These are phyloP conservation scores for Penicillium sclerotigenum DNA, from an alignment of 2,329 filamentous ascomycete genomes.

Conservation along the genomic window DNA sequence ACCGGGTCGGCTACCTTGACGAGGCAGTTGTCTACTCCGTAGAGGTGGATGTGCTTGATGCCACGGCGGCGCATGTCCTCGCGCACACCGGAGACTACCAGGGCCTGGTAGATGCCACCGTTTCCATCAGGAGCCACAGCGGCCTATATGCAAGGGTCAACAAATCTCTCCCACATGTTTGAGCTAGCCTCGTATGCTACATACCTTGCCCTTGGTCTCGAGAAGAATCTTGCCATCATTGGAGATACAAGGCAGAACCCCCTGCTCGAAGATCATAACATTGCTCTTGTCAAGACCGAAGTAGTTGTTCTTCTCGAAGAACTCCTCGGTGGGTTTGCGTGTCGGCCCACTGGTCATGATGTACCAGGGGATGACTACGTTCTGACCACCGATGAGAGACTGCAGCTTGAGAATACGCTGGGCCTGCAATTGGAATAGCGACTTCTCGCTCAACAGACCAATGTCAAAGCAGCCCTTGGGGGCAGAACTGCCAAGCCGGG, in stretches of 20 bases:
- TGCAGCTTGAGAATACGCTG: conserved; percentile 89
- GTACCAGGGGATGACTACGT: conserved; percentile 85
- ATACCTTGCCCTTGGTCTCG: conserved; percentile 77
- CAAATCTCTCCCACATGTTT: neutral
- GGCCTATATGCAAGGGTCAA: conserved; percentile 49
- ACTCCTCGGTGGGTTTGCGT: conserved; percentile 83
- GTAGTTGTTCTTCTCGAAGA: conserved; percentile 85
- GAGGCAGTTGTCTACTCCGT: conserved; percentile 99
- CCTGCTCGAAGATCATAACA: conserved; percentile 92
- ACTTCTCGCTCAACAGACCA: conserved; percentile 86
- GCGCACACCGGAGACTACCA: conserved; percentile 75
- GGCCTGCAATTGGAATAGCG: conserved; percentile 94
- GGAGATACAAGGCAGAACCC: conserved; percentile 91
- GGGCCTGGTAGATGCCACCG: conserved; percentile 90
- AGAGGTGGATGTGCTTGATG: conserved; percentile 92
- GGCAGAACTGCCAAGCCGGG: conserved; percentile 85
- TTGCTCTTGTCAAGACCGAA: conserved; percentile 86
- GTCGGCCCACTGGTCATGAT: conserved; percentile 99
- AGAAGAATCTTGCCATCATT: conserved; percentile 97
- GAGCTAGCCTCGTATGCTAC: conserved; percentile 7
- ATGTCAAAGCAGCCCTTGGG: conserved; percentile 99
- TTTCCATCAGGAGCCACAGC: conserved; percentile 97
- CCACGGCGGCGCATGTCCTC: conserved; percentile 85
- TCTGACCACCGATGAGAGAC: conserved; percentile 64
- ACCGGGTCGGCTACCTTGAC: conserved; percentile 96